Base-by-base conservation (phyloP, 257 asterid species). In the Marsdenia floribunda region DNA sequence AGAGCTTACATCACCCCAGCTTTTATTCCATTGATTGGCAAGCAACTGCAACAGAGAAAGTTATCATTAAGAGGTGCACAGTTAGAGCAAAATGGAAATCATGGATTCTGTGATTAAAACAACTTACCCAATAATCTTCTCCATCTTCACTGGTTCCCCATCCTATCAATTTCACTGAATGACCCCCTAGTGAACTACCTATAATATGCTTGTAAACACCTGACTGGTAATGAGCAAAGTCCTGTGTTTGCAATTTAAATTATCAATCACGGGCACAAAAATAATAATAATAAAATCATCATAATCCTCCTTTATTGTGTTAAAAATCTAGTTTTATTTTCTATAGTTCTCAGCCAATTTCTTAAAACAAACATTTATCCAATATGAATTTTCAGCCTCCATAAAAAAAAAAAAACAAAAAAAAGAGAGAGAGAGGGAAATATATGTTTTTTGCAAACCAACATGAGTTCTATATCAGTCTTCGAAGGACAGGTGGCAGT, bases 1-100 rank as follows among this genome's bases (percentile, higher is more conserved):
- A 81, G 73, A 75, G 77, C 98, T 44, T 88, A 93, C 97, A 72
- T 94, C 96, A 54, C 99, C 99, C 99, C 99, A 94, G 83, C 97
- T 84, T 83, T 88, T 87, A 82, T 92, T 94, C 99, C 99, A 94
- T 82, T 92, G 96, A 83, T 94, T 94, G 70, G 98, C 98, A 26
- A 94, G 82, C 47, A 93, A 90, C 98, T 93, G 94, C 87, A 83
- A 60, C 61, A 11, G 68, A 54, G 75, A 70, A 42, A 52, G 70
- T 49, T 46, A 78, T 82, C 46, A 85, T 79, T 52, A 40, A 54
- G 26, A 15, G 49, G 7, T 21, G 49, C 47, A 73, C 12, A 47
- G 40, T 60, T 15, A 46, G 22, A 33, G 38, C 18, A 15, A 13
- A n/a, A 6, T 0, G 40, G 38, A 57, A 63, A 60, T 64, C 18